These are phyloP conservation scores for Endothia cerciana DNA, from an alignment of 2,329 filamentous ascomycete species.

Conservation along the genomic window DNA sequence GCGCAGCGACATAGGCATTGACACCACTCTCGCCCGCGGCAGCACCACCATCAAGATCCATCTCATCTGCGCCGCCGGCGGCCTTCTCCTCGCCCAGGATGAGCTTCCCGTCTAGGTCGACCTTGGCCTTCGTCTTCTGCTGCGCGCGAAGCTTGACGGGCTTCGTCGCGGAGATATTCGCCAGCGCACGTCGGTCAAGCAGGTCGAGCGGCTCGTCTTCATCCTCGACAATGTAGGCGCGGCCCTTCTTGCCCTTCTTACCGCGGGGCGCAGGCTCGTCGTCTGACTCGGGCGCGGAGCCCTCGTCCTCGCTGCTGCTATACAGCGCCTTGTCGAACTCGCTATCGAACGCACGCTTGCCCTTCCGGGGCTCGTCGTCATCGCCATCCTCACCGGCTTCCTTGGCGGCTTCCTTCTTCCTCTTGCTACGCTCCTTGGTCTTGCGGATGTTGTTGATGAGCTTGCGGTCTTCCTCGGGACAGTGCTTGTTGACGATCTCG, in stretches of 20 bases:
- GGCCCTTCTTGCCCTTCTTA: conserved; percentile 59
- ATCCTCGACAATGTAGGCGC: conserved; percentile 89
- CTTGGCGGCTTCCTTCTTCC: conserved; percentile 75
- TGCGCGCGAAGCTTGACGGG: conserved; percentile 67
- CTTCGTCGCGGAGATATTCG: conserved; percentile 90
- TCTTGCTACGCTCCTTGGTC: conserved; percentile 87
- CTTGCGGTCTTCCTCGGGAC: conserved; percentile 86
- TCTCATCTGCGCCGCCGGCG: conserved; percentile 37
- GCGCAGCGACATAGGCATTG: conserved; percentile 70
- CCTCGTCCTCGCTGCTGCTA: conserved; percentile 67
- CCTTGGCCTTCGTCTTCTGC: conserved; percentile 67
- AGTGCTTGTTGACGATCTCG: conserved; percentile 76
- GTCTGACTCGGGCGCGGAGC: conserved; percentile 64
- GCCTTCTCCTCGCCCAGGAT: conserved; percentile 68
- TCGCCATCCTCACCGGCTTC: conserved; percentile 61
- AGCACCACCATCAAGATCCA: conserved; percentile 58
- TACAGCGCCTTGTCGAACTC: conserved; percentile 97
- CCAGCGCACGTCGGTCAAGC: conserved; percentile 84
- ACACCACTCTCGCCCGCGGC: conserved; percentile 58
- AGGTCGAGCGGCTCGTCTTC: conserved; percentile 95
- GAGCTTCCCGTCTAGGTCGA: conserved; percentile 79
- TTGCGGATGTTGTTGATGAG: conserved; percentile 94
- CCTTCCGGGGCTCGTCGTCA: conserved; percentile 57
- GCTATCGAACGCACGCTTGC: conserved; percentile 72
- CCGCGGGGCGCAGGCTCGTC: conserved; percentile 41